Evolutionary conservation across 1,139 yeast species (phyloP).

Genomic region (Maudiozyma humilis): DNA sequence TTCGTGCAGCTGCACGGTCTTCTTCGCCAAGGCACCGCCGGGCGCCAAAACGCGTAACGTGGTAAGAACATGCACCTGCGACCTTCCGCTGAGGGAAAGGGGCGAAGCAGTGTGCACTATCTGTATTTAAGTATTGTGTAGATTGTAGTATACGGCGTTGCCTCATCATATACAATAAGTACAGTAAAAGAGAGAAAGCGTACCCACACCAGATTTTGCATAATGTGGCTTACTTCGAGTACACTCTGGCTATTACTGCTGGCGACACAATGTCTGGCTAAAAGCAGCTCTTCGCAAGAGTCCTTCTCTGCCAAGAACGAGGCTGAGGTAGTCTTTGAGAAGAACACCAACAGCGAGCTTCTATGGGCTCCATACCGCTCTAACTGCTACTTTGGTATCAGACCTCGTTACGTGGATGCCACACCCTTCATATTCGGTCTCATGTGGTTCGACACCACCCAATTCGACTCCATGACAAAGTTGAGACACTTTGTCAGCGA

Average conservation of each 20-base stretch:
- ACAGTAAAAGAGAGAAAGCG: neutral
- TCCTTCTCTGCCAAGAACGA: neutral
- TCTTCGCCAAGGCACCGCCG: too few relatives aligned
- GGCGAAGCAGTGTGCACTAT: too few relatives aligned
- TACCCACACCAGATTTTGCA: neutral
- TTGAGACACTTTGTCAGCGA: slow-evolving; percentile 80
- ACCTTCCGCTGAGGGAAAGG: too few relatives aligned
- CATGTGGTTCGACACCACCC: slow-evolving; percentile 78
- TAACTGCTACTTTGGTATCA: slow-evolving; percentile 73
- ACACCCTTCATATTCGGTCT: slow-evolving; percentile 67
- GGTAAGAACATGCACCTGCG: too few relatives aligned
- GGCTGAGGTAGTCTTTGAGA: slow-evolving; percentile 17
- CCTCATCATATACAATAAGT: too few relatives aligned
- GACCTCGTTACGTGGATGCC: slow-evolving; percentile 64
- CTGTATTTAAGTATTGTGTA: too few relatives aligned
- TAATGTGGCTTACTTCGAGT: neutral
- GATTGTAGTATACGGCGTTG: too few relatives aligned
- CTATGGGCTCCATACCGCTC: slow-evolving; percentile 94
- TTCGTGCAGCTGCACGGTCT: too few relatives aligned
- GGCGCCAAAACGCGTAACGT: neutral
- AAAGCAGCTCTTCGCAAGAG: slow-evolving; percentile 1
- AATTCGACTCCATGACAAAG: slow-evolving; percentile 45
- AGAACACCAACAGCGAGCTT: slow-evolving; percentile 38
- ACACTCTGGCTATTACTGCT: neutral
- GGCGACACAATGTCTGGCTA: neutral